Evolutionary conservation across 2,329 filamentous ascomycete species (phyloP).

Genomic region (Zymoseptoria passerinii): DNA sequence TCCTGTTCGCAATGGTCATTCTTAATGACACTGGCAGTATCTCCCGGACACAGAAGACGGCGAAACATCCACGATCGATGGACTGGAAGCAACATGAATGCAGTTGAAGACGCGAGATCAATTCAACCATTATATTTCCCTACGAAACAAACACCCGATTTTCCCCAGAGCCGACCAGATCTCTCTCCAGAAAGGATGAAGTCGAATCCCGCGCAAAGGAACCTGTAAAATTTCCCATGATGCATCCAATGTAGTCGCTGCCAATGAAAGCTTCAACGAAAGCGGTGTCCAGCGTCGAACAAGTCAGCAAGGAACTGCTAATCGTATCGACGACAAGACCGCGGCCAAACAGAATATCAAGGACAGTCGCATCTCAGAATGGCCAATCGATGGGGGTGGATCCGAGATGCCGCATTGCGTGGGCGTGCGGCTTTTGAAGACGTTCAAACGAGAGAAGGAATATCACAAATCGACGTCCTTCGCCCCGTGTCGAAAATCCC

Average conservation of each 20-base stretch:
- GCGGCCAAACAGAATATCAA: not conserved
- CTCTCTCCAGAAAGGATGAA: too few species aligned
- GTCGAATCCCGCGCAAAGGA: not conserved
- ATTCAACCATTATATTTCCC: too few species aligned
- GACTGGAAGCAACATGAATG: too few species aligned
- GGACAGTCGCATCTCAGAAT: not conserved
- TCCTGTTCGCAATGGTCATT: too few species aligned
- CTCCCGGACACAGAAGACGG: too few species aligned
- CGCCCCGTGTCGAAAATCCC: not conserved
- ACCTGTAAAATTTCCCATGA: not conserved
- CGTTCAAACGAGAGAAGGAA: too few species aligned
- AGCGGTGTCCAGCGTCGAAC: not conserved
- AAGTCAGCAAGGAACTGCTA: not conserved
- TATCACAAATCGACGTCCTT: not conserved
- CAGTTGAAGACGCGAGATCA: too few species aligned
- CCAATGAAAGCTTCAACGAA: not conserved
- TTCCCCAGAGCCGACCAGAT: too few species aligned
- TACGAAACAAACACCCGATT: too few species aligned
- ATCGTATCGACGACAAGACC: not conserved
- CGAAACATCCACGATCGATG: too few species aligned
- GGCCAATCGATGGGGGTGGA: not conserved
- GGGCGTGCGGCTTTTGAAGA: too few species aligned
- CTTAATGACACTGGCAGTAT: too few species aligned
- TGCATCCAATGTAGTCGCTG: not conserved
- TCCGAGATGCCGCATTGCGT: not conserved